Percentiles rank a stretch among this genome's conserved stretches.
Conservation (phyloP, 495 filamentous ascomycete species). For the Penicillium subrubescens region DNA sequence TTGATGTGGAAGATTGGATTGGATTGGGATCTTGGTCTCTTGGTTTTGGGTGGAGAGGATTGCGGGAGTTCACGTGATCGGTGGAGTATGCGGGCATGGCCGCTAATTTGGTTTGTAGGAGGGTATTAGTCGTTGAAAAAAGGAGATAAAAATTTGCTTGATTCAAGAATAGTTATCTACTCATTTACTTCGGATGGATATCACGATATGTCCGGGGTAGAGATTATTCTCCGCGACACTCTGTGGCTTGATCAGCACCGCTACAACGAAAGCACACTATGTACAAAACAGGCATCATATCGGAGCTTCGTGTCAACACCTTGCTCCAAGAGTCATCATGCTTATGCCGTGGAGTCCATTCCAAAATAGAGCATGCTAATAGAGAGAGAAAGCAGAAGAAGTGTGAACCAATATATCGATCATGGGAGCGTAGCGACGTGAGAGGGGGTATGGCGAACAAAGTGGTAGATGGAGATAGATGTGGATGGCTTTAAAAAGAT, state of each 20-base stretch:
- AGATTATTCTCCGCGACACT: slow-evolving; percentile 9
- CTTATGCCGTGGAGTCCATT: slow-evolving; percentile 15
- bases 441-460: slow-evolving; percentile 18
- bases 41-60: background rate
- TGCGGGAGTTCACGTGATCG: slow-evolving; percentile 7
- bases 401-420: slow-evolving; percentile 25
- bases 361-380: slow-evolving; percentile 17
- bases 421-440: slow-evolving; percentile 35
- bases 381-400: slow-evolving; percentile 11
- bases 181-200: background rate
- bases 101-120: background rate
- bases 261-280: slow-evolving; percentile 23
- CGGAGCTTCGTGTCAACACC: slow-evolving; percentile 13
- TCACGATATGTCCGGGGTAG: slow-evolving; percentile 11
- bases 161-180: background rate
- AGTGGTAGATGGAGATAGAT: background rate
- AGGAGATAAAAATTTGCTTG: background rate
- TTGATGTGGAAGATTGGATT: background rate
- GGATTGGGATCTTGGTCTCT: background rate
- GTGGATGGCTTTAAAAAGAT: too few relatives aligned
- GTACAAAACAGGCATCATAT: slow-evolving; percentile 21
- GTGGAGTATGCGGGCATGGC: background rate
- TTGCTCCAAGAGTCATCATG: slow-evolving; percentile 21
- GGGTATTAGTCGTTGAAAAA: background rate
- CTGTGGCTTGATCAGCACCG: slow-evolving; percentile 10